A percentile compares a stretch with the other conserved stretches of the same genome.
These are phyloP conservation scores for Ceratobasidium sp. DNA, from an alignment of 1,284 basidiomycete species.

Conservation along the genomic window DNA sequence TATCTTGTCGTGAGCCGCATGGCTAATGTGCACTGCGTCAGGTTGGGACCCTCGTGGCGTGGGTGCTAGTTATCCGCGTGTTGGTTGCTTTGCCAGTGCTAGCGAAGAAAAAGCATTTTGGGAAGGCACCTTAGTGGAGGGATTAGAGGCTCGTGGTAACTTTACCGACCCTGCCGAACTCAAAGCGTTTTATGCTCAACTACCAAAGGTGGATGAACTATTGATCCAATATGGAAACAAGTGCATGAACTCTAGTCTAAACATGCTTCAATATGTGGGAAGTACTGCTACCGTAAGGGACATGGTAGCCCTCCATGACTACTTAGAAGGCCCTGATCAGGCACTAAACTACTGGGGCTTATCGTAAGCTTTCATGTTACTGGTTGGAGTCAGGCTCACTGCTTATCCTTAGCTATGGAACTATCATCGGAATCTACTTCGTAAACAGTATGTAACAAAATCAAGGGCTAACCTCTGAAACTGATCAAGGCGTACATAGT, in stretches of 20 bases:
- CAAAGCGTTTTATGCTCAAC: constrained; percentile 4
- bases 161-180: constrained; percentile 5
- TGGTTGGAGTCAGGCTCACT: no score
- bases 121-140: constrained; percentile 35
- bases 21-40: background rate
- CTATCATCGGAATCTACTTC: constrained; percentile 41
- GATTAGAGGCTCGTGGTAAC: constrained; percentile 31
- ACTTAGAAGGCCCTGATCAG: constrained; percentile 38
- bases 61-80: constrained; percentile 22
- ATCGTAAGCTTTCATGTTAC: constrained; percentile 28
- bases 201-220: background rate
- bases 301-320: constrained; percentile 40
- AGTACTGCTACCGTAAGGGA: constrained; percentile 33
- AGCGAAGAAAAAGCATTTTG: no score
- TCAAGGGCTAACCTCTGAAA: no score
- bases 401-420: constrained; percentile 44
- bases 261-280: constrained; percentile 12
- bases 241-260: background rate
- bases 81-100: constrained; percentile 17
- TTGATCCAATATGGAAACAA: background rate
- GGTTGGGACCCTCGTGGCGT: constrained; percentile 7
- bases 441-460: no score
- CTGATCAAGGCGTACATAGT: background rate
- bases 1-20: background rate
- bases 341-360: constrained; percentile 41